These are phyloP conservation scores for Fusarium brevicatenulatum DNA, from an alignment of 2,329 filamentous ascomycete species.

Conservation along the genomic window DNA sequence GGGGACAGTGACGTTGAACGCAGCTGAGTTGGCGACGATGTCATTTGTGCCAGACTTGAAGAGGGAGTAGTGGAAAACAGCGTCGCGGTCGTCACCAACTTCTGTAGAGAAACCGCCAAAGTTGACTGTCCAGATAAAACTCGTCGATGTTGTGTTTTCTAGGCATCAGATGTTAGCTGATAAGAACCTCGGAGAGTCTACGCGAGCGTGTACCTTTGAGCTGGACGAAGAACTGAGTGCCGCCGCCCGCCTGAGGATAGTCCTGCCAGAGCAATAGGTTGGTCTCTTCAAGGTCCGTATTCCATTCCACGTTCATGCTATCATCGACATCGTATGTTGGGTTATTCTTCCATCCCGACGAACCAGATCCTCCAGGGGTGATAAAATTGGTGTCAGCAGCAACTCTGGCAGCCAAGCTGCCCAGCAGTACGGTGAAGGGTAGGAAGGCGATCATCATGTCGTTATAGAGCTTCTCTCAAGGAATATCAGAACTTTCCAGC, in stretches of 20 bases:
- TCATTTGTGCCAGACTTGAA: slow-evolving; percentile 19
- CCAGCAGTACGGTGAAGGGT: slow-evolving; percentile 9
- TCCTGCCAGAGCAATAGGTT: slow-evolving; percentile 39
- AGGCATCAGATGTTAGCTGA: not conserved
- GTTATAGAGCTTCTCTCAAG: not conserved
- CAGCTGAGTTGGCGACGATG: slow-evolving; percentile 23
- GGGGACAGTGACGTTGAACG: slow-evolving; percentile 38
- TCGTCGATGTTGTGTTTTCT: slow-evolving; percentile 37
- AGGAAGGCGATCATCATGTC: slow-evolving; percentile 17
- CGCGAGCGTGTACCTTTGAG: not conserved
- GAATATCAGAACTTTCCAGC: not conserved
- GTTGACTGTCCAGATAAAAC: slow-evolving; percentile 34
- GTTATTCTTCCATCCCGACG: slow-evolving; percentile 38
- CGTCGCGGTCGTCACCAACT: slow-evolving; percentile 17
- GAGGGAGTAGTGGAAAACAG: slow-evolving; percentile 35
- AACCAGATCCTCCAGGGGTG: slow-evolving; percentile 31
- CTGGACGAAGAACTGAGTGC: slow-evolving; percentile 9
- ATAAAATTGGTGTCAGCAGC: slow-evolving; percentile 18
- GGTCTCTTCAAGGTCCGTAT: slow-evolving; percentile 29
- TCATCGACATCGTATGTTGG: slow-evolving; percentile 36
- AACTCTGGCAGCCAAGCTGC: slow-evolving; percentile 1
- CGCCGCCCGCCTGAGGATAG: slow-evolving; percentile 25
- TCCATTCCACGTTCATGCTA: slow-evolving; percentile 41
- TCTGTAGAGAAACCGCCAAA: slow-evolving; percentile 21
- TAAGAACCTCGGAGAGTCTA: rapidly evolving